Evolutionary conservation across 1,284 basidiomycete species (phyloP), one percentile per base, ranked within the genome.

Genomic region (Irpex rosettiformis): DNA sequence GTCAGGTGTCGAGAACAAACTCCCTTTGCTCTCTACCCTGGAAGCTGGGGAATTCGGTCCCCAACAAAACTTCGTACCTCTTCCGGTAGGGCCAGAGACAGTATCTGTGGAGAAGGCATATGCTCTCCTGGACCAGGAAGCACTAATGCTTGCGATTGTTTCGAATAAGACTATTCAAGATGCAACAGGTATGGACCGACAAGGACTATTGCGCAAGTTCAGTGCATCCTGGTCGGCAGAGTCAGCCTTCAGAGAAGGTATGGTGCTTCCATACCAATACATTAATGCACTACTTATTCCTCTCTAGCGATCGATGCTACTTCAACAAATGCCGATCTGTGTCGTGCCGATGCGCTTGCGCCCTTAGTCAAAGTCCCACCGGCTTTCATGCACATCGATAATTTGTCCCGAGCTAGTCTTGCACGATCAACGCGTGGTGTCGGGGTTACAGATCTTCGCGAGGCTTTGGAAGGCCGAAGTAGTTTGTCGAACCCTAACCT

Each of bases 381-480:
- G 43, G 85, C 88, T 13, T 75, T 95, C 59, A 94, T 94, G 91
- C 88, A 91, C 61, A 90, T 92, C 60, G 90, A 94, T 62, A 95
- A 95, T 70, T 77, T 91, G 24, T 94, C 92, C 3, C 77, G 93
- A 55, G 88, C 90, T 67, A 93, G 89, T 64, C 75, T 94, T 57
- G 81, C 86, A 33, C 83, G 89, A 53, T 89, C 89, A 3, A 81
- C 84, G 6, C 80, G 86, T 62, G 86, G 86, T 1, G 85, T 95
- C 7, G 94, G 94, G 27, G 93, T 96, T 11, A 86, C 83, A 1
- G 93, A 95, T 69, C 79, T 96, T 48, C 80, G 93, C 56, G 92
- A 94, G 65, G 93, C 93, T 6, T 75, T 96, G 2, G 91, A 92
- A 74, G 90, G 90, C 18, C 84, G 90, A 42, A 85, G 81, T 64